A percentile compares a stretch with the other conserved stretches of the same genome.
Conservation (phyloP, 1,139 yeast species). For the Hansenula sp. region DNA sequence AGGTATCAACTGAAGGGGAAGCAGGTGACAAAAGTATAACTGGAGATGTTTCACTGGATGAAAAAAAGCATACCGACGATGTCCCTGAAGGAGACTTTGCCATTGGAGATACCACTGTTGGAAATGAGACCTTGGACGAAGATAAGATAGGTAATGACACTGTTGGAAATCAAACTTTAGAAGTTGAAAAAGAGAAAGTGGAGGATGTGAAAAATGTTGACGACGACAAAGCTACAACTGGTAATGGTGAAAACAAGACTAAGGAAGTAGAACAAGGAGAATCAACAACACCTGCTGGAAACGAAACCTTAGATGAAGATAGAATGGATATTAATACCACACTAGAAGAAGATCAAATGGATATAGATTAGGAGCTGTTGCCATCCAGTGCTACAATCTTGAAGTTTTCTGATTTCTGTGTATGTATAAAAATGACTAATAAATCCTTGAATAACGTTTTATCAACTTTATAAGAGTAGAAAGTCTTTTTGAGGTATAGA, state of each 20-base stretch:
- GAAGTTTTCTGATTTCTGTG: background rate
- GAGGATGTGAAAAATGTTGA: background rate
- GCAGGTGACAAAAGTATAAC: background rate
- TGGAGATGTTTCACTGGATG: conserved; percentile 1
- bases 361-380: conserved; percentile 7
- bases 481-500: background rate
- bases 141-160: background rate
- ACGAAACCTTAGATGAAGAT: conserved; percentile 7
- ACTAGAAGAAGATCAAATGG: conserved; percentile 21
- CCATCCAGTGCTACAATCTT: background rate
- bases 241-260: no score
- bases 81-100: background rate
- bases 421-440: conserved; percentile 3
- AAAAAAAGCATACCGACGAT: background rate
- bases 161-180: background rate
- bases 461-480: background rate
- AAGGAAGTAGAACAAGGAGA: no score
- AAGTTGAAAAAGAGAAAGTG: conserved; percentile 7
- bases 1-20: no score
- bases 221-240: no score
- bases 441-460: background rate
- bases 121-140: background rate
- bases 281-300: no score
- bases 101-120: background rate
- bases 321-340: conserved; percentile 11